Base-by-base conservation (phyloP, 2,329 filamentous ascomycete species). In the Talaromyces atroroseus region DNA sequence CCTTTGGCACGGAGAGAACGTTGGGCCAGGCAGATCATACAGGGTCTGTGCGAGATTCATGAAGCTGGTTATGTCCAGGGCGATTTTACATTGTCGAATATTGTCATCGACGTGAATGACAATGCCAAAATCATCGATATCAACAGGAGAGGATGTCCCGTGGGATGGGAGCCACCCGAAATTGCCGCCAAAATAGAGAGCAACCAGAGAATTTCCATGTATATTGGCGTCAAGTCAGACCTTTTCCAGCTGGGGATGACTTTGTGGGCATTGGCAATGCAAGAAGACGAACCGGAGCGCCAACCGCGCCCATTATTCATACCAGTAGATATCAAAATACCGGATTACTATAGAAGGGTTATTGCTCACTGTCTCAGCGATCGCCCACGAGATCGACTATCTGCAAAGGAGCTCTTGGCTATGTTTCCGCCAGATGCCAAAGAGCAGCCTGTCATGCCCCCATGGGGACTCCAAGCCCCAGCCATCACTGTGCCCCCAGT, bases 61-160 rank as follows among this genome's bases (percentile, higher is more conserved):
- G 92, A 97, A 71, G 87, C 90, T 21, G 94, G 94, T 4, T 97
- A 95, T 70, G 94, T 99, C 11, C 94, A 99, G 68, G 94, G 94
- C 23, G 94, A 99, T 68, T 96, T 99, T 62, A 99, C 94, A 0
- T 79, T 99, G 26, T 96, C 92, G 5, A 99, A 99, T 68, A 95
- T 99, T 62, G 94, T 99, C 59, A 88, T 99, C 65, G 90, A 97
- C 70, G 80, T 81, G 12, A 75, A 88, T 45, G 86, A 91, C 67
- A 82, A 96, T 66, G 94, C 92, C 8, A 92, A 95, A 66, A 97
- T 99, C 63, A 99, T 99, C 67, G 94, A 99, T 72, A 96, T 99
- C 76, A 99, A 99, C 74, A 83, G 94, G 55, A 82, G 94, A 64
- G 94, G 94, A n/a, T 99, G 94, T 66, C 94, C 94, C 0, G 89